A percentile compares a stretch with the other conserved stretches of the same genome.
Evolutionary conservation across 192 early-diverging fungal genomes (phyloP).

Genomic region (Anaeromyces robustus): DNA sequence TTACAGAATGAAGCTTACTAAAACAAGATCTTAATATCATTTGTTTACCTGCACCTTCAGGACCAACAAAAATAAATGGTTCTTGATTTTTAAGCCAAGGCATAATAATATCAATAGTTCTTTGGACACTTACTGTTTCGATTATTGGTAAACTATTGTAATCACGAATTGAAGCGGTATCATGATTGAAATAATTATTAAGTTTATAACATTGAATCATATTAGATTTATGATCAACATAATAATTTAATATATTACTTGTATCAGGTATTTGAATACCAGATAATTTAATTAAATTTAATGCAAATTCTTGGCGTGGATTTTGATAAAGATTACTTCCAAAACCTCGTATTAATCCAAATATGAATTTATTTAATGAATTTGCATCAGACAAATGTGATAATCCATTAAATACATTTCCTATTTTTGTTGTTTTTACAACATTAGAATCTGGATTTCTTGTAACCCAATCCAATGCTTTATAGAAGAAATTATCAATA

Average conservation of each 20-base stretch:
- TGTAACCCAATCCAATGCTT: constrained; percentile 22
- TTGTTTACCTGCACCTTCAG: constrained; percentile 35
- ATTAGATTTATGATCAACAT: constrained; percentile 12
- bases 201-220: constrained; percentile 17
- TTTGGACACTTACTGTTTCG: constrained; percentile 26
- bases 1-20: constrained; percentile 12
- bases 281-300: constrained; percentile 23
- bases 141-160: constrained; percentile 16
- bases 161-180: constrained; percentile 8
- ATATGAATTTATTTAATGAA: constrained; percentile 19
- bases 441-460: constrained; percentile 20
- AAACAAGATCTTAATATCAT: constrained; percentile 37
- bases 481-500: constrained; percentile 22
- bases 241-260: constrained; percentile 25
- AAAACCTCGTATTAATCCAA: constrained; percentile 26
- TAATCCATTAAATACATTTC: constrained; percentile 27
- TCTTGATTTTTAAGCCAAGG: constrained; percentile 28
- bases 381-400: constrained; percentile 19
- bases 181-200: constrained; percentile 10
- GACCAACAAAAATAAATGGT: constrained; percentile 32
- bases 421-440: constrained; percentile 28
- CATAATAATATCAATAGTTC: constrained; percentile 22
- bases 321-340: constrained; percentile 27
- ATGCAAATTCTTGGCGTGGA: constrained; percentile 19
- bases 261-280: constrained; percentile 20